Conservation (phyloP, 2,329 filamentous ascomycete genomes). For the Pseudocercospora cruenta region DNA sequence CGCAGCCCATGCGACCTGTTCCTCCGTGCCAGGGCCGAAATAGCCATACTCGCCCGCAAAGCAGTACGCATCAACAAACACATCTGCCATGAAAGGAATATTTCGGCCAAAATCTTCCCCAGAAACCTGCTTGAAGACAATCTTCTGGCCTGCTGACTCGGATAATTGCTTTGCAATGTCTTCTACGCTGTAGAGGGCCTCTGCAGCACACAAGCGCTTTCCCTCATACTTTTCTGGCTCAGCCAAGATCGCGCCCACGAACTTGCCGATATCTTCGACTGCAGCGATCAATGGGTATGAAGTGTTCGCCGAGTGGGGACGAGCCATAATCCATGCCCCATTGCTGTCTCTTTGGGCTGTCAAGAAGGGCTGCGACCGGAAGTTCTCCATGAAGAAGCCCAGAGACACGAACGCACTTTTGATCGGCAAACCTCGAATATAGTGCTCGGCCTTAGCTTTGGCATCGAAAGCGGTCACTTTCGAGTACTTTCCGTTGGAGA, state of each 20-base stretch:
- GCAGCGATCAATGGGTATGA: constrained; percentile 26
- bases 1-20: constrained; percentile 38
- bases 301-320: constrained; percentile 12
- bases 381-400: constrained; percentile 30
- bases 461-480: constrained; percentile 48
- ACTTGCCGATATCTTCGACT: constrained; percentile 29
- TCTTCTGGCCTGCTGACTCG: constrained; percentile 22
- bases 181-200: constrained; percentile 20
- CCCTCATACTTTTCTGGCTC: constrained; percentile 25
- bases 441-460: constrained; percentile 40
- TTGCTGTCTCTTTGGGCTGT: constrained; percentile 11
- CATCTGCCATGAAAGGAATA: constrained; percentile 9
- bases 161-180: constrained; percentile 24
- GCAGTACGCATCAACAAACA: constrained; percentile 15
- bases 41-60: constrained; percentile 43
- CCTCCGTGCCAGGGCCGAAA: constrained; percentile 40
- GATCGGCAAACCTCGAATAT: constrained; percentile 46
- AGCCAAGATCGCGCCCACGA: constrained; percentile 27
- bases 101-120: constrained; percentile 17
- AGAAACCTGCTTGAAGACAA: constrained; percentile 23
- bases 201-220: constrained; percentile 23
- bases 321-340: constrained; percentile 17
- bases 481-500: constrained; percentile 46
- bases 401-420: constrained; percentile 26
- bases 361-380: constrained; percentile 9